These are phyloP conservation scores for Azolla pinnata DNA, from an alignment of 75 land plant genomes.

Conservation along the genomic window DNA sequence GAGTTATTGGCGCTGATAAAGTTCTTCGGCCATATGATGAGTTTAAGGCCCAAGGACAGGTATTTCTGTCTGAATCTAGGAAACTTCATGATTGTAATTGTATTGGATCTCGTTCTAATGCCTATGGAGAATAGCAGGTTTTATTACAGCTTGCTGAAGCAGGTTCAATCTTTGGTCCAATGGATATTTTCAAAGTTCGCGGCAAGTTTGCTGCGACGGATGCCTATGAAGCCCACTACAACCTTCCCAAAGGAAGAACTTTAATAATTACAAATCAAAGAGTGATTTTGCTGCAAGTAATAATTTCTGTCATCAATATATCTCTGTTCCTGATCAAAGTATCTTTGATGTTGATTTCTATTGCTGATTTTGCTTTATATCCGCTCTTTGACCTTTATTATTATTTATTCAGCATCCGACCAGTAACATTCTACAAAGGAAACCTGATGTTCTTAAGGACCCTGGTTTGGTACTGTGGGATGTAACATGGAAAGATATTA, in stretches of 20 bases:
- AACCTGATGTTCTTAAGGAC: conserved; percentile 69
- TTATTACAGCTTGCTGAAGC: conserved; percentile 85
- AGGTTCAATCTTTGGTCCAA: conserved; percentile 83
- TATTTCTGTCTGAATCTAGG: too few species aligned
- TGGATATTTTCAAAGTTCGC: conserved; percentile 89
- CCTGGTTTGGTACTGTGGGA: conserved; percentile 92
- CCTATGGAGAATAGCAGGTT: conserved; percentile 39
- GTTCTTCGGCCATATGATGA: conserved; percentile 87
- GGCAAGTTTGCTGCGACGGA: conserved; percentile 96
- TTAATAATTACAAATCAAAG: conserved; percentile 73
- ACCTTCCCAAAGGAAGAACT: conserved; percentile 76
- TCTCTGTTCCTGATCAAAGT: not conserved
- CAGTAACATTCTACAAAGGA: conserved; percentile 51
- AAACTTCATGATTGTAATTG: not conserved
- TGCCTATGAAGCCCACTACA: conserved; percentile 96
- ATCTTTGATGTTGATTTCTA: conserved; percentile 3
- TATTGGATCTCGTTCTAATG: not conserved
- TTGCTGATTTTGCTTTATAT: too few species aligned
- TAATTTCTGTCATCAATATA: not conserved
- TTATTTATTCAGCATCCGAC: conserved; percentile 60
- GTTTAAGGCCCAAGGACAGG: conserved; percentile 93
- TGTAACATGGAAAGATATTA: conserved; percentile 71
- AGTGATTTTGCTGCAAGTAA: conserved; percentile 73
- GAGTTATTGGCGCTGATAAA: conserved; percentile 92
- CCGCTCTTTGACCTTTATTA: too few species aligned